These are phyloP conservation scores for Omphalea diandra DNA, from an alignment of 441 rosid genomes.

Conservation along the genomic window DNA sequence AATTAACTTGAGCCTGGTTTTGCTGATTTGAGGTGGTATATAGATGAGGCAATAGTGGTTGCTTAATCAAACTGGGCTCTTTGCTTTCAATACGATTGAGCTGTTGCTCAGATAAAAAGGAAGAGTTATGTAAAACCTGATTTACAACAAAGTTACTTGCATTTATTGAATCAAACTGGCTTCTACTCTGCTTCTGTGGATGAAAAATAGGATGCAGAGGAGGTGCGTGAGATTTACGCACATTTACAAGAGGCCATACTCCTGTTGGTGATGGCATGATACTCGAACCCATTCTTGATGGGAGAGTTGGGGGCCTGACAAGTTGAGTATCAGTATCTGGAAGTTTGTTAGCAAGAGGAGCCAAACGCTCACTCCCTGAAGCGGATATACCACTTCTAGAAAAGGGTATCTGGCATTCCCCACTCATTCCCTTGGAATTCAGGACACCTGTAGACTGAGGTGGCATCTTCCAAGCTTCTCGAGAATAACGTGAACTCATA, in stretches of 20 bases:
- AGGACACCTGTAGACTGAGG: conserved; percentile 43
- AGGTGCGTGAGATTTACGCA: conserved; percentile 51
- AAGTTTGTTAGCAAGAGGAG: conserved; percentile 37
- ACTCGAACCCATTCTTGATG: conserved; percentile 46
- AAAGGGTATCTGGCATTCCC: conserved; percentile 41
- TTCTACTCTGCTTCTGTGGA: conserved; percentile 38
- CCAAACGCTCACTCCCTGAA: conserved; percentile 38
- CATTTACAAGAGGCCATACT: conserved; percentile 52
- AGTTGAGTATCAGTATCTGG: conserved; percentile 45
- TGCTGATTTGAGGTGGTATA: conserved; percentile 45
- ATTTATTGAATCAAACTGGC: conserved; percentile 47
- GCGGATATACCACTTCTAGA: conserved; percentile 44
- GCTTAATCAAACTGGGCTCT: conserved; percentile 33
- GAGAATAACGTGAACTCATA: conserved; percentile 36
- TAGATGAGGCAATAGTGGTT: conserved; percentile 41
- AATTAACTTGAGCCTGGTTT: conserved; percentile 42
- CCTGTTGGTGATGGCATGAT: conserved; percentile 34
- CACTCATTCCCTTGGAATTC: conserved; percentile 45
- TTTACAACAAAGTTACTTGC: conserved; percentile 36
- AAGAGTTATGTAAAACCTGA: conserved; percentile 44
- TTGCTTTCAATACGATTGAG: conserved; percentile 41
- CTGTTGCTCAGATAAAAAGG: conserved; percentile 49
- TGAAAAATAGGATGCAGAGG: conserved; percentile 44
- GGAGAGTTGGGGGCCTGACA: conserved; percentile 35
- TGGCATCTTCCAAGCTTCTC: conserved; percentile 46